Conservation (phyloP, 2,329 filamentous ascomycete genomes). For the Aurifilum marmelostoma region DNA sequence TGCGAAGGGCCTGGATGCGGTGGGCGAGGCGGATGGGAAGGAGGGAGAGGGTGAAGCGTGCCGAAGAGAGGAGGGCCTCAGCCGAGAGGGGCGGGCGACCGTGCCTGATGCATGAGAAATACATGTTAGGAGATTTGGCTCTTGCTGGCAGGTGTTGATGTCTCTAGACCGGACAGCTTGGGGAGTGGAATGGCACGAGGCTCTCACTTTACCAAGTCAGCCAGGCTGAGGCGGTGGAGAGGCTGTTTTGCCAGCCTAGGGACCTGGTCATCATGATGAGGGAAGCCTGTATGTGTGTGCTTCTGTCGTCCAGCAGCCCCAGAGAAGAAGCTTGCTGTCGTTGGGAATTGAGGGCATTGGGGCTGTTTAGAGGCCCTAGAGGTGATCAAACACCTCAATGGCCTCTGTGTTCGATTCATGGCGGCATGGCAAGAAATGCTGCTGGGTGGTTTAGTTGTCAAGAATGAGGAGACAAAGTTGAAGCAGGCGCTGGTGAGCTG, state of each 20-base stretch:
- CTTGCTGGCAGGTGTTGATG: not conserved
- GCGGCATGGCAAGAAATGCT: conserved; percentile 42
- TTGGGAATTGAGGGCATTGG: conserved; percentile 5
- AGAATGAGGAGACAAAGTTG: not conserved
- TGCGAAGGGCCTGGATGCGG: conserved; percentile 89
- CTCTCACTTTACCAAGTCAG: conserved; percentile 81
- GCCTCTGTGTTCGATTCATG: conserved; percentile 48
- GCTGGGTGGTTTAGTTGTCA: not conserved
- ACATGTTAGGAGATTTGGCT: not conserved
- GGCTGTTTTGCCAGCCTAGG: conserved; percentile 75
- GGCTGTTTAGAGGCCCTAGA: conserved; percentile 29
- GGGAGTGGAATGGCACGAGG: conserved; percentile 1
- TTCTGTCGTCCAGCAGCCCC: conserved; percentile 4
- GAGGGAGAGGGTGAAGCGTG: conserved; percentile 93
- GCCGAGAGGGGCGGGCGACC: conserved; percentile 84
- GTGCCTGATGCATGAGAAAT: conserved; percentile 48
- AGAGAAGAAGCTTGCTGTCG: conserved; percentile 22
- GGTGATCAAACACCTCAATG: conserved; percentile 42
- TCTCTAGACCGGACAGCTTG: not conserved
- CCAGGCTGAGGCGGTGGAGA: conserved; percentile 80
- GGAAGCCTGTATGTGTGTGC: conserved; percentile 36
- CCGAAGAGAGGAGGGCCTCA: conserved; percentile 80
- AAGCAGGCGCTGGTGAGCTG: not conserved
- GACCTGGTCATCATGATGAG: conserved; percentile 74
- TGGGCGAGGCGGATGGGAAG: conserved; percentile 91